Evolutionary conservation across 2,329 filamentous ascomycete genomes (phyloP), one percentile per base, ranked within the genome.

Genomic region (Clarireedia hainanense): DNA sequence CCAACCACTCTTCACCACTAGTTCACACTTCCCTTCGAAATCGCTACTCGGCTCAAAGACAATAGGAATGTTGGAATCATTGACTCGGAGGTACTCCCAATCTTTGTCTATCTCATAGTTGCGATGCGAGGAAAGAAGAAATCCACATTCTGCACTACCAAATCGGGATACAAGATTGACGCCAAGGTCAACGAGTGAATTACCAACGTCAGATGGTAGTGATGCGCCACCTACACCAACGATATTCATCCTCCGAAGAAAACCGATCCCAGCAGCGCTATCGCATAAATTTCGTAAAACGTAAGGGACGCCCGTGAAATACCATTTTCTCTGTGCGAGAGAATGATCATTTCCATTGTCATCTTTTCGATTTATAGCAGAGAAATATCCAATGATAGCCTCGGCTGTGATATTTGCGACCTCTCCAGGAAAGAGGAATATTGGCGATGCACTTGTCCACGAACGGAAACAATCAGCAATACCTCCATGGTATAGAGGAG

Each of bases 111-210:
- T 20, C 20, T 40, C 57, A 56, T 79, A 86, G 24, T 81, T 70
- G 23, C 83, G 75, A 64, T 81, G 75, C 0, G 83, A 86, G 3
- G 80, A 84, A 64, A 86, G 73, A 14, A 86, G 66, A 58, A 86
- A 86, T 0, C 83, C 83, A 55, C 82, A 86, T 64, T 87, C 83
- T 7, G 81, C 80, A 62, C 81, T 86, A 2, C 84, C 83, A 65
- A 83, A 84, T 42, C 84, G 73, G 0, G 81, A 85, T 1, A 85
- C 70, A 4, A 86, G 74, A 7, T 78, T 80, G 1, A 86, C 75
- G 0, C 73, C 74, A 5, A 71, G 64, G 0, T 66, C 52, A 0
- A 84, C 76, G 2, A 86, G 71, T 2, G 66, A 65, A 56, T 85
- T 71, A 0, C 84, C 84, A 1, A 83, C 68, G 7, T 74, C 67